A percentile compares a stretch with the other conserved stretches of the same genome.
These are phyloP conservation scores for Phaffomyces thermotolerans DNA, from an alignment of 805 yeast genomes.

Conservation along the genomic window DNA sequence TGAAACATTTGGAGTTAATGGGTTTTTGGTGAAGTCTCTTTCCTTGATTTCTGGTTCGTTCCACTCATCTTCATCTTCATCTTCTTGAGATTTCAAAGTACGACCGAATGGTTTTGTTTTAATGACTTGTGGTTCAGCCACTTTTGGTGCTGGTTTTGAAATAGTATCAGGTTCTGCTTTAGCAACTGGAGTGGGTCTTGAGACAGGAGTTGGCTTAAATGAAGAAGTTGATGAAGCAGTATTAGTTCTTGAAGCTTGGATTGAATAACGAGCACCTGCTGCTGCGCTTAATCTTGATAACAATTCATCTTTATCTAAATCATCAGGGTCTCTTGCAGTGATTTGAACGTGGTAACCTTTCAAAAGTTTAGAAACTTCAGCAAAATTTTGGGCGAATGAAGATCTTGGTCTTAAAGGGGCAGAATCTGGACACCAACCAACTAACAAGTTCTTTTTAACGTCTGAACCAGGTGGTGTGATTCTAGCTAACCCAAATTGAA, in stretches of 20 bases:
- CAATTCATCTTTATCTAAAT: conserved; percentile 72
- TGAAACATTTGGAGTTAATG: conserved; percentile 35
- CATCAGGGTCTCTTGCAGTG: conserved; percentile 92
- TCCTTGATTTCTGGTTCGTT: conserved; percentile 39
- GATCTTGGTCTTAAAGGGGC: conserved; percentile 74
- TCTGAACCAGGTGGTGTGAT: conserved; percentile 89
- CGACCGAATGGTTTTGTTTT: conserved; percentile 14
- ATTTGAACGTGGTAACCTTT: conserved; percentile 91
- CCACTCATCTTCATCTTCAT: conserved; percentile 36
- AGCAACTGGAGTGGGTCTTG: conserved; percentile 20
- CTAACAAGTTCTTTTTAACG: conserved; percentile 71
- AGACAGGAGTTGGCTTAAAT: conserved; percentile 18
- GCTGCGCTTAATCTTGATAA: conserved; percentile 77
- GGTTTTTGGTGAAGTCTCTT: conserved; percentile 43
- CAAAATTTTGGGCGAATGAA: conserved; percentile 71
- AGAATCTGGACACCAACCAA: conserved; percentile 98
- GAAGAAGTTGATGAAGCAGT: conserved; percentile 24
- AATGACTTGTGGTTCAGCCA: conserved; percentile 17
- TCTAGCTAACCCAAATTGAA: conserved; percentile 85
- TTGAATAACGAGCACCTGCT: conserved; percentile 91
- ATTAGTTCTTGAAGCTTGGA: conserved; percentile 36
- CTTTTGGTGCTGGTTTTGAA: conserved; percentile 17
- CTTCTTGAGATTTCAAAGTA: conserved; percentile 10
- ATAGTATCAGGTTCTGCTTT: conserved; percentile 23
- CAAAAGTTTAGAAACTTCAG: conserved; percentile 61